These are phyloP conservation scores for Cicer yamashitae DNA, from an alignment of 306 rosid genomes.

Conservation along the genomic window DNA sequence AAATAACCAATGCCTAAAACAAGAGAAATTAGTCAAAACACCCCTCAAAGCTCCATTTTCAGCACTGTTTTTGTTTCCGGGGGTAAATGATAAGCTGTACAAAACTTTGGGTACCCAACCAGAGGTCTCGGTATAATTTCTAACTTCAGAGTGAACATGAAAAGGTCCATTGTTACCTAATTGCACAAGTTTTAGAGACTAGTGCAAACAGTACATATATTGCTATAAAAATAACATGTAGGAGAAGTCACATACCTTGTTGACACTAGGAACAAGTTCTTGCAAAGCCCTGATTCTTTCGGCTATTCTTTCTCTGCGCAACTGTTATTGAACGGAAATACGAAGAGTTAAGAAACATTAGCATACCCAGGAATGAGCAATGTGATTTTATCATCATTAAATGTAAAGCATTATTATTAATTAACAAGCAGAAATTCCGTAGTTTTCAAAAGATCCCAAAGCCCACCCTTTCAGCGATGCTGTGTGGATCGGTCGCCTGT, in stretches of 20 bases:
- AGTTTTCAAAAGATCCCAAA: constrained; percentile 36
- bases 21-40: constrained; percentile 10
- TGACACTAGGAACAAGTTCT: constrained; percentile 95
- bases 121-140: background rate
- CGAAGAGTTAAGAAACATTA: constrained; percentile 6
- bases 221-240: constrained; percentile 27
- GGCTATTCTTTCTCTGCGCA: constrained; percentile 97
- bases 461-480: constrained; percentile 97
- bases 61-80: background rate
- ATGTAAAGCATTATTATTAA: background rate
- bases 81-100: background rate
- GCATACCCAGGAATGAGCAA: constrained; percentile 11
- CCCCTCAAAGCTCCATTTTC: constrained; percentile 21
- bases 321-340: constrained; percentile 55
- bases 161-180: constrained; percentile 3
- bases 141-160: constrained; percentile 12
- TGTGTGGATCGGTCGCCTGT: constrained; percentile 99
- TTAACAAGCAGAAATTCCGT: constrained; percentile 22
- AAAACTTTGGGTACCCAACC: background rate
- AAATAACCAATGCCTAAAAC: constrained; percentile 14
- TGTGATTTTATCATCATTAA: constrained; percentile 9
- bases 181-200: constrained; percentile 4
- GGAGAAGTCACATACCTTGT: constrained; percentile 65
- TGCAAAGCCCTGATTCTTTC: constrained; percentile 98
- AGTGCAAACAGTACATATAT: constrained; percentile 28